Evolutionary conservation across 148 eudicot species (phyloP).

Genomic region (Silene latifolia): DNA sequence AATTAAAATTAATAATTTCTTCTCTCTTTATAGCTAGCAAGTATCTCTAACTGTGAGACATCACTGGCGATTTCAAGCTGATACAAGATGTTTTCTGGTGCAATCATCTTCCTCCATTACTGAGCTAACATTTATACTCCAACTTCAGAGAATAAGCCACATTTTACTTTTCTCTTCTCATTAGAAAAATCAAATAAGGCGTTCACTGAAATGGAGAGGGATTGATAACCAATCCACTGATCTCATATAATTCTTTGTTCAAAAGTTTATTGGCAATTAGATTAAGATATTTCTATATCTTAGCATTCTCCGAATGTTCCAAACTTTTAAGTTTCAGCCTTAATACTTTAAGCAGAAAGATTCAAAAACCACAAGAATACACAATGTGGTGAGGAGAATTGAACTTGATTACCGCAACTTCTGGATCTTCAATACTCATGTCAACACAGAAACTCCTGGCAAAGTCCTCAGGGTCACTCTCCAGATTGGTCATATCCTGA

Average conservation of each 20-base stretch:
- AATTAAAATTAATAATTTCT: not conserved
- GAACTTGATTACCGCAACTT: constrained; percentile 80
- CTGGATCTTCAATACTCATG: constrained; percentile 85
- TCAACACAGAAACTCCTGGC: constrained; percentile 82
- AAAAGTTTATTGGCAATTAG: not conserved
- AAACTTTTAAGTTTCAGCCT: not conserved
- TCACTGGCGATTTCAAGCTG: constrained; percentile 2
- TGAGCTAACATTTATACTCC: not conserved
- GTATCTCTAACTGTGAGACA: not conserved
- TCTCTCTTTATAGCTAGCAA: not conserved
- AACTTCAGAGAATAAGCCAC: not conserved
- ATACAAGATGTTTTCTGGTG: constrained; percentile 4
- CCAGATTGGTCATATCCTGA: constrained; percentile 92
- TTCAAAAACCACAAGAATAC: not conserved
- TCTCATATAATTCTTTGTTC: not conserved
- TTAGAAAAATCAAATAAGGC: no score
- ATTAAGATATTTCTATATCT: not conserved
- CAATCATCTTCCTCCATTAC: not conserved
- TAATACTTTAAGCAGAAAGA: not conserved
- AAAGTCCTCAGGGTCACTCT: constrained; percentile 97
- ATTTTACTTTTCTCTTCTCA: no score
- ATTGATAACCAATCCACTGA: not conserved
- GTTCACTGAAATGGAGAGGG: no score
- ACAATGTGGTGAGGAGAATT: not conserved
- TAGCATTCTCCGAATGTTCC: not conserved